Base-by-base conservation (phyloP, 2,329 filamentous ascomycete species). In the Colletotrichum tabaci region DNA sequence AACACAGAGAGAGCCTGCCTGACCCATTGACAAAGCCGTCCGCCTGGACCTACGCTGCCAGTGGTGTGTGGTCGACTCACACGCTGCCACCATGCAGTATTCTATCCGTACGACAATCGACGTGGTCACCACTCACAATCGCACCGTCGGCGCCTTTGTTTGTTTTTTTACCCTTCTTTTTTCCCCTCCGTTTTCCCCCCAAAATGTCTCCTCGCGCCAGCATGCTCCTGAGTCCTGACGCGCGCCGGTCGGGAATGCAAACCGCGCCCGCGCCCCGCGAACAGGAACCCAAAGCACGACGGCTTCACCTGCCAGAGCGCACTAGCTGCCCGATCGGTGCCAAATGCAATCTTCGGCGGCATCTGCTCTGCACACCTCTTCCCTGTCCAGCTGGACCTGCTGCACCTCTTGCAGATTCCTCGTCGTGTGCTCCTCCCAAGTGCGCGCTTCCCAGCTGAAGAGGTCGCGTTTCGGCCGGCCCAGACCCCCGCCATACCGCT, bases 391-490 rank as follows among this genome's bases (percentile, higher is more conserved):
- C 65, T 68, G 58, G 58, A 38, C 7, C 13, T 35, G 47, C 65
- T 64, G 65, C 65, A 71, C 30, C 16, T 71, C 50, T 68, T 68
- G 65, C 68, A 68, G 46, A 68, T 60, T 63, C 21, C 21, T 30
- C 18, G 40, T 63, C 64, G 10, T 35, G 38, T 62, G 57, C 58
- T 13, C 15, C 16, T 26, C 23, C 52, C 55, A 16, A 21, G 46
- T 55, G 58, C 40, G 40, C 44, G 40, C 50, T 53, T 30, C 38
- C 38, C 38, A 71, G 65, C 68, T 71, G 65, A 68, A 16, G n/a
- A 46, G 38, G 38, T 50, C 2, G 68, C 5, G 30, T 68, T 67
- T 68, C 38, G 68, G 49, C 66, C 65, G 40, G 68, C 53, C 68
- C 60, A 71, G 68, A 46, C 65, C 68, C 55, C 58, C 68, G 44